Percentiles rank a stretch among this genome's conserved stretches.
Evolutionary conservation across 805 yeast species (phyloP).

Genomic region (Pichia paraexigua): DNA sequence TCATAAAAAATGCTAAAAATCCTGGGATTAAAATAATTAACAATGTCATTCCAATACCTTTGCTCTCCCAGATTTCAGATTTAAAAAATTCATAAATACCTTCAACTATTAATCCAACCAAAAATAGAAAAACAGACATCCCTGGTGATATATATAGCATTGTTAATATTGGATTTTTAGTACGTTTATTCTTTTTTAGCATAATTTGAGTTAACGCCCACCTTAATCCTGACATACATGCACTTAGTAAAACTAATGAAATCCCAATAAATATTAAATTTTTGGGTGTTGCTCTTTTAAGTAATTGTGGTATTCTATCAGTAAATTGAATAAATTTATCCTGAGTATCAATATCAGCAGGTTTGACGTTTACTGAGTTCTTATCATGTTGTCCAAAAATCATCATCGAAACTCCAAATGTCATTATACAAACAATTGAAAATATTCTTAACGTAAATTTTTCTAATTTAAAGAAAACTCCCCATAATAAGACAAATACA

Average conservation of each 20-base stretch:
- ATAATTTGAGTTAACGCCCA: conserved; percentile 93
- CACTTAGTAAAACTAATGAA: conserved; percentile 63
- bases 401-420: conserved; percentile 83
- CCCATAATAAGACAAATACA: conserved; percentile 83
- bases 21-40: conserved; percentile 72
- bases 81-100: conserved; percentile 46
- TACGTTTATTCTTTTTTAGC: conserved; percentile 49
- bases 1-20: conserved; percentile 79
- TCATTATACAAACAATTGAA: conserved; percentile 70
- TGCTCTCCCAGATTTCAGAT: conserved; percentile 57
- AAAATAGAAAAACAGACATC: conserved; percentile 58
- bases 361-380: not conserved
- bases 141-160: conserved; percentile 79
- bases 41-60: conserved; percentile 49
- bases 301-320: not conserved
- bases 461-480: conserved; percentile 75
- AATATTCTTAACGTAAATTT: conserved; percentile 58
- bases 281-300: not conserved
- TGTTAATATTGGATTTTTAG: conserved; percentile 73
- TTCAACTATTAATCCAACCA: conserved; percentile 62
- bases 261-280: conserved; percentile 46
- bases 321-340: not conserved
- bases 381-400: conserved; percentile 44
- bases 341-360: not conserved
- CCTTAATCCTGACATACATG: conserved; percentile 79